A percentile compares a stretch with the other conserved stretches of the same genome.
phyloP scores from a whole-genome alignment of 208 protist genomes.

The Vickermania spadyakhi region DNA sequence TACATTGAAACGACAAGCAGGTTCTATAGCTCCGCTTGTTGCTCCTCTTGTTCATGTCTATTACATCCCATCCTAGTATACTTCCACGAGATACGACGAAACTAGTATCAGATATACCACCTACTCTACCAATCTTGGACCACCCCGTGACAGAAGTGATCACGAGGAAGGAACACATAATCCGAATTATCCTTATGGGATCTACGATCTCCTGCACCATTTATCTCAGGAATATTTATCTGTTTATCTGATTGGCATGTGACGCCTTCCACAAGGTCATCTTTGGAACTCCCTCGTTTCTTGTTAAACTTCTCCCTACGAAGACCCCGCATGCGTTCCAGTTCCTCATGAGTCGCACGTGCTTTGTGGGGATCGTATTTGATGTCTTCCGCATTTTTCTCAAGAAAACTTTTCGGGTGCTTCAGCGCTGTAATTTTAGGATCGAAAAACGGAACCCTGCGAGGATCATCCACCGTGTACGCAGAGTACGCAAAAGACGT shows the following conservation, averaged over 20 bases:
- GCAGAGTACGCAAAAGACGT: conserved; percentile 66
- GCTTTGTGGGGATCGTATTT: conserved; percentile 14
- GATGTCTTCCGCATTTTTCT: conserved; percentile 40
- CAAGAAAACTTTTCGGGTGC: conserved; percentile 39
- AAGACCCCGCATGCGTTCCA: conserved; percentile 39
- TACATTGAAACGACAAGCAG: no score
- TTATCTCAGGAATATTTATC: conserved; percentile 39
- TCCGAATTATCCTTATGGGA: conserved; percentile 25
- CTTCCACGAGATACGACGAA: no score
- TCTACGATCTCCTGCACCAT: conserved; percentile 43
- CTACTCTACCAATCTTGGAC: conserved; percentile 56
- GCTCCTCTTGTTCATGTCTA: no score
- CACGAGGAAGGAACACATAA: conserved; percentile 61
- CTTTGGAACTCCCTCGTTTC: conserved; percentile 2
- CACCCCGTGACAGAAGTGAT: conserved; percentile 51
- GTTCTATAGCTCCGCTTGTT: no score
- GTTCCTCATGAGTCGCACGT: conserved; percentile 18
- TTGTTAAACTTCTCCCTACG: conserved; percentile 22
- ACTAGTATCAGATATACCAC: no score
- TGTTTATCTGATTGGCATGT: conserved; percentile 1
- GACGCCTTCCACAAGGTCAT: conserved; percentile 5
- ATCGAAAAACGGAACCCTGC: conserved; percentile 37
- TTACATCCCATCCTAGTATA: no score
- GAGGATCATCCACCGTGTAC: conserved; percentile 51
- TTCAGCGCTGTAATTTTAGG: conserved; percentile 30